These are phyloP conservation scores for Tricholoma sp. DNA, from an alignment of 768 basidiomycete species.

Conservation along the genomic window DNA sequence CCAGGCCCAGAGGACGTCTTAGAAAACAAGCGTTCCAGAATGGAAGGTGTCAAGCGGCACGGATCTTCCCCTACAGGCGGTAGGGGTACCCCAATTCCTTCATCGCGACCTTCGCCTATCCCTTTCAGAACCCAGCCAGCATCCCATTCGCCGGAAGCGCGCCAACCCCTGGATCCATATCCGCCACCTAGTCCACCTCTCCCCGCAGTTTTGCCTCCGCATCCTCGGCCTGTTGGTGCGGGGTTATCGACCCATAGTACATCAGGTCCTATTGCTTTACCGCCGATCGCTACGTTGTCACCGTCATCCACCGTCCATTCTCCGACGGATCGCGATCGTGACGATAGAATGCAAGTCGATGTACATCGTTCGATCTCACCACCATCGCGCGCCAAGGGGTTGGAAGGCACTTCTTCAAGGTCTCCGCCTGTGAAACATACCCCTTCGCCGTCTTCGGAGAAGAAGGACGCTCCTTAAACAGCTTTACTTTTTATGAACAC, in stretches of 20 bases:
- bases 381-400: constrained; percentile 47
- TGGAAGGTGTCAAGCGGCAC: constrained; percentile 49
- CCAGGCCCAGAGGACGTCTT: constrained; percentile 55
- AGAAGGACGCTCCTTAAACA: constrained; percentile 24
- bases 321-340: constrained; percentile 40
- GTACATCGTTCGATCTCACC: constrained; percentile 46
- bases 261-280: constrained; percentile 47
- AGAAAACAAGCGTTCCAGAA: constrained; percentile 56
- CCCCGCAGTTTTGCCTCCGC: constrained; percentile 62
- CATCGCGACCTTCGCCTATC: constrained; percentile 63
- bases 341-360: constrained; percentile 55
- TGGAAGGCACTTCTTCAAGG: constrained; percentile 43
- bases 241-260: constrained; percentile 38
- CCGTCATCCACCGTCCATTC: constrained; percentile 55
- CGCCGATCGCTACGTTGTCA: constrained; percentile 67
- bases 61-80: constrained; percentile 46
- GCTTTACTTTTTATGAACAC: not conserved
- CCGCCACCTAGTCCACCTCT: constrained; percentile 51
- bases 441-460: constrained; percentile 50
- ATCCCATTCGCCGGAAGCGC: constrained; percentile 65
- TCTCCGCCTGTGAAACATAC: constrained; percentile 49
- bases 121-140: constrained; percentile 70
- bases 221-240: constrained; percentile 66
- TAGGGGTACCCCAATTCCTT: constrained; percentile 50
- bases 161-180: constrained; percentile 43